Base-by-base conservation (phyloP, 2,329 filamentous ascomycete species). In the Metarhizium robertsii region DNA sequence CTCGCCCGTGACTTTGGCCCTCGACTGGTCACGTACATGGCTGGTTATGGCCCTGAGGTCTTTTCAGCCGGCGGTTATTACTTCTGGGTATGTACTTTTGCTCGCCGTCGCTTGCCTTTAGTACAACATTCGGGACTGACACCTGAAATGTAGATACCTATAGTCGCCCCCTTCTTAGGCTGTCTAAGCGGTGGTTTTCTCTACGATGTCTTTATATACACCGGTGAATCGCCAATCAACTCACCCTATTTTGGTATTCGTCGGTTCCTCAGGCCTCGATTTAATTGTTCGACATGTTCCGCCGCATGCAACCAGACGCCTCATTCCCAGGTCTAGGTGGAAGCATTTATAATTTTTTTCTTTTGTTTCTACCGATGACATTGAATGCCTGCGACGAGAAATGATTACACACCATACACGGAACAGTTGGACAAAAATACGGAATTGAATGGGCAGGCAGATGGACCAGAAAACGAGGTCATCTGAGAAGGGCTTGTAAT, bases 1-100 rank as follows among this genome's bases (percentile, higher is more conserved):
- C 69, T 87, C 45, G 86, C 85, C 40, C 78, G 87, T 68, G 87
- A 90, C 60, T 87, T 90, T 64, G 84, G 85, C 1, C 86, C 86
- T 10, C 75, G 86, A 11, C 67, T 89, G 47, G 80, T 87, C 59
- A 80, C 81, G 1, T 87, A 83, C 64, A 79, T 84, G 64, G 62
- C 89, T 54, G 87, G 87, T 2, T 90, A 90, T 64, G 84, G 84
- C 0, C 68, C 67, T 50, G 78, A 85, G 52, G 86, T 89, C 0
- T 90, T 84, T 82, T 77, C 75, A 10, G 80, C 83, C 0, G 85
- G 85, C 2, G 76, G 75, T 11, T 87, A 88, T 64, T 90, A 88
- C 64, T 89, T 89, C 66, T 90, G 85, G 85, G 81, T 85, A 71
- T 61, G 73, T 55, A 46, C 38, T 25, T 14, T 34, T 25, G 25